Evolutionary conservation across 345 rosid species (phyloP).

Genomic region (Chamaenerion angustifolium): DNA sequence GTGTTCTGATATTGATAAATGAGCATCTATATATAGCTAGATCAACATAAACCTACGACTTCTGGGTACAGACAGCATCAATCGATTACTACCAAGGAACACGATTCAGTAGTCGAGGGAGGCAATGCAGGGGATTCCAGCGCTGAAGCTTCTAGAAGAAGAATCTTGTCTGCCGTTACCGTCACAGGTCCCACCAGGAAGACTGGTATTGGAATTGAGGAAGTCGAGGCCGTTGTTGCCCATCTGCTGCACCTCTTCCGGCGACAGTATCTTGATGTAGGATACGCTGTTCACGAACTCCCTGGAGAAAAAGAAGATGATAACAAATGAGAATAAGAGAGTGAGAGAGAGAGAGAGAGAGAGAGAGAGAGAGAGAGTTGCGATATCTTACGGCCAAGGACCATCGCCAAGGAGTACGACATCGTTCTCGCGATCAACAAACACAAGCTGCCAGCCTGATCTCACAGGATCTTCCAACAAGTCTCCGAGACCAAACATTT

Average conservation of each 20-base stretch:
- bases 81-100: no score
- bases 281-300: conserved; percentile 88
- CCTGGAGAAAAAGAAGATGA: conserved; percentile 18
- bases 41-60: no score
- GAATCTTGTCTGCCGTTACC: conserved; percentile 25
- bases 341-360: conserved; percentile 4
- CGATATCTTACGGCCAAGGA: conserved; percentile 87
- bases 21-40: no score
- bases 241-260: conserved; percentile 88
- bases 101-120: conserved; percentile 51
- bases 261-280: conserved; percentile 88
- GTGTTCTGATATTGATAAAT: no score
- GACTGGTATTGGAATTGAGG: conserved; percentile 21
- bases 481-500: conserved; percentile 95
- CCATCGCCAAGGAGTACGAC: conserved; percentile 96
- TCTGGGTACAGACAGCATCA: no score
- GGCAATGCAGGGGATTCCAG: conserved; percentile 68
- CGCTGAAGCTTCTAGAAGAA: conserved; percentile 45
- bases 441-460: conserved; percentile 99
- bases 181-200: conserved; percentile 4
- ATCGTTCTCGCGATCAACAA: conserved; percentile 96
- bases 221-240: conserved; percentile 73
- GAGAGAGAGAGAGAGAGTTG: conserved; percentile 7
- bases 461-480: conserved; percentile 95
- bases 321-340: no score